Percentiles rank a stretch among this genome's conserved stretches.
phyloP scores from a whole-genome alignment of 2,329 filamentous ascomycete species.

The Hypoxylon sp. region DNA sequence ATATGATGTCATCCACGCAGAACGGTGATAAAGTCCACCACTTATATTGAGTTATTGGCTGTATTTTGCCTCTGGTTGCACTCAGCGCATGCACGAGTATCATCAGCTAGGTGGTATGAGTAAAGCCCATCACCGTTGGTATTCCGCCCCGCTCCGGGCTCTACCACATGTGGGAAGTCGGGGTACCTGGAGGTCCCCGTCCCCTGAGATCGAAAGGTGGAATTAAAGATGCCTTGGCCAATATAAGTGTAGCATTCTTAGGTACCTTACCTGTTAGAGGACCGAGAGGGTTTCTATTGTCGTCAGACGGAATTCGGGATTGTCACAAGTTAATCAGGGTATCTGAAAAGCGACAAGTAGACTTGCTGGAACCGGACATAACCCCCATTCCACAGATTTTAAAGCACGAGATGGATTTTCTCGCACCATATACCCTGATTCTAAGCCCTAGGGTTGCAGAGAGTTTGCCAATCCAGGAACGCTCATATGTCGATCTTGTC shows the following conservation, averaged over 20 bases:
- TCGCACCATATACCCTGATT: constrained; percentile 4
- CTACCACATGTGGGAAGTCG: not conserved
- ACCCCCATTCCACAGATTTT: not conserved
- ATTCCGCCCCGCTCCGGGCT: not conserved
- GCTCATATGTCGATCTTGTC: too few relatives aligned
- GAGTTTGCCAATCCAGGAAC: constrained; percentile 9
- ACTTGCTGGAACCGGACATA: not conserved
- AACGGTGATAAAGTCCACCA: constrained; percentile 38
- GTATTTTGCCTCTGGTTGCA: constrained; percentile 13
- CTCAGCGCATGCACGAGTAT: constrained; percentile 28
- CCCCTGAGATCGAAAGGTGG: not conserved
- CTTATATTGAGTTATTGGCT: constrained; percentile 21
- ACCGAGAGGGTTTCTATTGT: not conserved
- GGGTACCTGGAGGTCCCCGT: constrained; percentile 12
- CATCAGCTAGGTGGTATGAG: constrained; percentile 6
- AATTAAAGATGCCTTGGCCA: not conserved
- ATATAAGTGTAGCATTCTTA: not conserved
- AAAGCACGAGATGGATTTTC: not conserved
- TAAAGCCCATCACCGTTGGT: not conserved
- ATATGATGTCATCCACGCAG: constrained; percentile 41
- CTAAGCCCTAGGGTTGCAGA: not conserved
- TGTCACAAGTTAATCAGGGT: not conserved
- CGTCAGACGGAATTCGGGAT: not conserved
- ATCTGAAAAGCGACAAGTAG: not conserved
- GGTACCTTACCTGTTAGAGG: not conserved